Percentiles rank a stretch among this genome's conserved stretches.
Conservation (phyloP, 164 flowering plant genomes). For the Echeveria elegans region DNA sequence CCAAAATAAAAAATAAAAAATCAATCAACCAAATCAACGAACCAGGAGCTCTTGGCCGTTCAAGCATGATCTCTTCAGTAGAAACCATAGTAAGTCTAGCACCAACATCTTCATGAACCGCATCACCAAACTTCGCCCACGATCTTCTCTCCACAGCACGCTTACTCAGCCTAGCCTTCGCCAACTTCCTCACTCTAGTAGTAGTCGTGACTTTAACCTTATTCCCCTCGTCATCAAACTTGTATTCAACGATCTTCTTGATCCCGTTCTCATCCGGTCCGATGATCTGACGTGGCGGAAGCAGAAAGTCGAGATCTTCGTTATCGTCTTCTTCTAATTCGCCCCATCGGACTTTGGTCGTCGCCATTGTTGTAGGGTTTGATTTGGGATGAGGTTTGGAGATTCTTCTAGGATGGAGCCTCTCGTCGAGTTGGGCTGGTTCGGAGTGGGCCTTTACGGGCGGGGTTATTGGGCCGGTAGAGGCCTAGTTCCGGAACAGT, state of each 20-base stretch:
- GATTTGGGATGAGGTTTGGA: neutral
- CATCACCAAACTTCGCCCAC: conserved; percentile 85
- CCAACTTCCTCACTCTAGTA: conserved; percentile 59
- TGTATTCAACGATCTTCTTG: conserved; percentile 72
- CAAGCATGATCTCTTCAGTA: conserved; percentile 75
- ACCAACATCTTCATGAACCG: conserved; percentile 59
- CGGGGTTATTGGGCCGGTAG: too few relatives aligned
- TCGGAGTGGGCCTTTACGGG: too few relatives aligned
- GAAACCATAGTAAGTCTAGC: conserved; percentile 74
- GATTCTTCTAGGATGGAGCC: too few relatives aligned
- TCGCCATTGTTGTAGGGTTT: conserved; percentile 7
- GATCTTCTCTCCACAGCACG: conserved; percentile 67
- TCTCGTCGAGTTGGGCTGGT: too few relatives aligned
- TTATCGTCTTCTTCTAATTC: conserved; percentile 74
- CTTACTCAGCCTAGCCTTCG: conserved; percentile 65
- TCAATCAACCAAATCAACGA: neutral
- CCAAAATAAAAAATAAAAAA: neutral
- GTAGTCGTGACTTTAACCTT: conserved; percentile 77
- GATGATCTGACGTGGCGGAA: conserved; percentile 60
- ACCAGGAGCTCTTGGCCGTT: conserved; percentile 78
- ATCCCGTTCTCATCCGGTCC: conserved; percentile 81
- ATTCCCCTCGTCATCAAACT: conserved; percentile 61
- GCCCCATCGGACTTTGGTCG: conserved; percentile 42
- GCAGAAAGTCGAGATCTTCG: conserved; percentile 48
- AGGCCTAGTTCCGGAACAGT: neutral